Conservation (phyloP, 352 stramenopile species). For the Pythium scleroteichum region DNA sequence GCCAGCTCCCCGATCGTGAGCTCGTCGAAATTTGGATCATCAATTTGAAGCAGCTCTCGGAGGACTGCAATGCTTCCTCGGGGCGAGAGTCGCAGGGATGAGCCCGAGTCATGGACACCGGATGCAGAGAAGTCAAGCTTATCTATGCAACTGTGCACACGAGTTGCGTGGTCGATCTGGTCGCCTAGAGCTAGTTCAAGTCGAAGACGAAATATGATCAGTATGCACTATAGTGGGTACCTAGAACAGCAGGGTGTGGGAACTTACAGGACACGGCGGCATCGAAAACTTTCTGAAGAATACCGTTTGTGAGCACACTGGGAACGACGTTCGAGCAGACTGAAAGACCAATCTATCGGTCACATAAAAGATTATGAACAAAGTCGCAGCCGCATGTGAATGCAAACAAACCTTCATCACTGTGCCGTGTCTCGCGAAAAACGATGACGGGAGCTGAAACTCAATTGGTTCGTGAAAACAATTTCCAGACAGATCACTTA, state of each 20-base stretch:
- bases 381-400: neutral
- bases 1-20: slow-evolving; percentile 12
- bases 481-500: slow-evolving; percentile 21
- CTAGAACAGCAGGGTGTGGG: neutral
- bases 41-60: slow-evolving; percentile 12
- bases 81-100: slow-evolving; percentile 7
- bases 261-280: neutral
- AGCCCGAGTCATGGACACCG: neutral
- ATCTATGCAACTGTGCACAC: slow-evolving; percentile 10
- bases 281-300: slow-evolving; percentile 10
- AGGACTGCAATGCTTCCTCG: slow-evolving; percentile 10
- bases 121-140: slow-evolving; percentile 13
- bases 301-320: slow-evolving; percentile 5
- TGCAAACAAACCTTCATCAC: slow-evolving; percentile 13
- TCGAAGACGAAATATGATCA: no score
- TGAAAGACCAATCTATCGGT: slow-evolving; percentile 6
- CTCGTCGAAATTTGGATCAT: neutral
- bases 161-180: neutral
- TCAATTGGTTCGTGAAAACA: slow-evolving; percentile 27
- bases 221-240: no score
- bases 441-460: slow-evolving; percentile 11
- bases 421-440: slow-evolving; percentile 17
- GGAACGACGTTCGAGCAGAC: slow-evolving; percentile 12
- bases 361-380: neutral
- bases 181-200: neutral